phyloP scores from a whole-genome alignment of 129 eudicot species.

The Silybum marianum region DNA sequence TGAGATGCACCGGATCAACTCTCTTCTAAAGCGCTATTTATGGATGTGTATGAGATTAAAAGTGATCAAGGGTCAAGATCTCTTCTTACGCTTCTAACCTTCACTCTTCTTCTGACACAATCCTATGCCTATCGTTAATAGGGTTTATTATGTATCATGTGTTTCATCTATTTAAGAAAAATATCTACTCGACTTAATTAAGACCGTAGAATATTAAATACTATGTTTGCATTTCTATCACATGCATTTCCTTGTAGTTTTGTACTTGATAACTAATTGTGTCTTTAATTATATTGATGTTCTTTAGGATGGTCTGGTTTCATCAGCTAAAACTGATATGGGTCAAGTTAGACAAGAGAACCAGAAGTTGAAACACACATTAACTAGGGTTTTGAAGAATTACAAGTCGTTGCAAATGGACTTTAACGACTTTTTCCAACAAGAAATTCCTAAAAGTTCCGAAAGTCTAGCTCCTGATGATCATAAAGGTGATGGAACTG shows the following conservation, averaged over 20 bases:
- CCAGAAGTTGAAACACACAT: constrained; percentile 44
- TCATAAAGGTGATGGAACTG: constrained; percentile 34
- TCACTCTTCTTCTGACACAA: no score
- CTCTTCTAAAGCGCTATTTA: no score
- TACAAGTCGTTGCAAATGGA: constrained; percentile 51
- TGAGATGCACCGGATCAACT: no score
- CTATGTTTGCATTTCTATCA: background rate
- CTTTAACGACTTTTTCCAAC: constrained; percentile 30
- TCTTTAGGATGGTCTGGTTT: constrained; percentile 41
- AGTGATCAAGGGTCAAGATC: no score
- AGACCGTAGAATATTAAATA: background rate
- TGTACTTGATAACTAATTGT: constrained; percentile 1
- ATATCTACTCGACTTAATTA: background rate
- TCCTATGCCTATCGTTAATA: no score
- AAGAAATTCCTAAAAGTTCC: constrained; percentile 22
- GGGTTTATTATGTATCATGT: background rate
- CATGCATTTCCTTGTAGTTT: background rate
- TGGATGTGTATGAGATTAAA: no score
- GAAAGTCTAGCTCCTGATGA: constrained; percentile 14
- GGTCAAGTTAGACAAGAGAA: constrained; percentile 68
- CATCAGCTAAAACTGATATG: constrained; percentile 53
- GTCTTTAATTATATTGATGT: constrained; percentile 11
- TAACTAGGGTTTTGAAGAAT: constrained; percentile 48
- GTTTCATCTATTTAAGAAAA: background rate
- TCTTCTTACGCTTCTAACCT: no score